Evolutionary conservation across 148 eudicot genomes (phyloP).

Genomic region (Talinum fruticosum): DNA sequence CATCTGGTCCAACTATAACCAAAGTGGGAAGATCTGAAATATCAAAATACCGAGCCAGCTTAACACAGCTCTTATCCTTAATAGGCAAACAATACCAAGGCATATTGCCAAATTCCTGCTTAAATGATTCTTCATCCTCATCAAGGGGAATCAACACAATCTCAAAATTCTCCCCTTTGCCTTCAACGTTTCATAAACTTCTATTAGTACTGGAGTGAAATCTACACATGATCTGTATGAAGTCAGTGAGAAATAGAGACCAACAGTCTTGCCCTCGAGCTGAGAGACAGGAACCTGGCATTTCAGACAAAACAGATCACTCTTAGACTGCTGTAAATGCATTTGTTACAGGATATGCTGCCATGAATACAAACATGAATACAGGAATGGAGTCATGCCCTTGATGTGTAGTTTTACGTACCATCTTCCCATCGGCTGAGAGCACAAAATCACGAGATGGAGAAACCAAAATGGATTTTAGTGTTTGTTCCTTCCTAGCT

Average conservation of each 20-base stretch:
- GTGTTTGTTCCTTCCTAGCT: conserved; percentile 52
- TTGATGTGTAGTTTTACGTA: conserved; percentile 23
- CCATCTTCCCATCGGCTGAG: conserved; percentile 47
- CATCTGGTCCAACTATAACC: conserved; percentile 66
- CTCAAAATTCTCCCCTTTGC: conserved; percentile 53
- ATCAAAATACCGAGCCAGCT: conserved; percentile 65
- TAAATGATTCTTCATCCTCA: conserved; percentile 54
- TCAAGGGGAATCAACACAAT: conserved; percentile 68
- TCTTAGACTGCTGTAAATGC: neutral
- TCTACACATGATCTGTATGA: conserved; percentile 35
- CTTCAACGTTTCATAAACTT: conserved; percentile 51
- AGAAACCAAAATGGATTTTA: conserved; percentile 52
- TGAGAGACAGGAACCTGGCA: conserved; percentile 57
- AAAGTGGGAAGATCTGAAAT: conserved; percentile 57
- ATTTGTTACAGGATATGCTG: neutral
- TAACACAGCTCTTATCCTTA: conserved; percentile 51
- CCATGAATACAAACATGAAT: neutral
- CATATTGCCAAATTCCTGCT: conserved; percentile 36
- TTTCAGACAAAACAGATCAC: conserved; percentile 5
- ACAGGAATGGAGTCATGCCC: neutral
- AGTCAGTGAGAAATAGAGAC: conserved; percentile 52
- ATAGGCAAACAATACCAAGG: conserved; percentile 74
- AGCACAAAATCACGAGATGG: conserved; percentile 53
- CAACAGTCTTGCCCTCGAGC: conserved; percentile 77
- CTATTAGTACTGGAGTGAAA: conserved; percentile 45